These are phyloP conservation scores for Verticillium longisporum DNA, from an alignment of 2,329 filamentous ascomycete species.

Conservation along the genomic window DNA sequence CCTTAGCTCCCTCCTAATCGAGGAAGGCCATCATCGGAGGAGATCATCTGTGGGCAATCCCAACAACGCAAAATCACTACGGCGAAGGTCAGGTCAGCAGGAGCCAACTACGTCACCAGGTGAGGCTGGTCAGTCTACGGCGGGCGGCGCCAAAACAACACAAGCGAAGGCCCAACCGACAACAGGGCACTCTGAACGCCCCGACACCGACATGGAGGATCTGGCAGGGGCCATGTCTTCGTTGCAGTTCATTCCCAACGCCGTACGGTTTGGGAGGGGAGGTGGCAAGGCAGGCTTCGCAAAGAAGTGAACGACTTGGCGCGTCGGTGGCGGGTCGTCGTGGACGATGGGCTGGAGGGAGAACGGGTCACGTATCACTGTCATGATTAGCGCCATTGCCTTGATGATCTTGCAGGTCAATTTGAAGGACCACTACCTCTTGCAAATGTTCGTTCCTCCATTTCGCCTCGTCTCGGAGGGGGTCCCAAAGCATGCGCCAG, in stretches of 20 bases:
- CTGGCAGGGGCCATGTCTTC: constrained; percentile 64
- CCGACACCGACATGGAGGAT: constrained; percentile 52
- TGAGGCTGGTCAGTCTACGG: neutral
- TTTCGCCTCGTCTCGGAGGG: neutral
- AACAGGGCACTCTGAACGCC: constrained; percentile 10
- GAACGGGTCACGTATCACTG: constrained; percentile 4
- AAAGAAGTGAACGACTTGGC: constrained; percentile 28
- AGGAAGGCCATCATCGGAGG: constrained; percentile 41
- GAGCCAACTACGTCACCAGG: constrained; percentile 11
- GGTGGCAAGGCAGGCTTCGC: constrained; percentile 46
- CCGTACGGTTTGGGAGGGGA: constrained; percentile 58
- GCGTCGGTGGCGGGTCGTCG: constrained; percentile 9
- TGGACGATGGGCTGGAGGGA: neutral
- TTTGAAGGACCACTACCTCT: constrained; percentile 28
- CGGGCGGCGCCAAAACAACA: neutral
- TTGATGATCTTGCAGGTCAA: constrained; percentile 23
- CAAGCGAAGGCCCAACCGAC: neutral
- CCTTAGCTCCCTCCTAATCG: constrained; percentile 68
- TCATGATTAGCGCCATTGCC: constrained; percentile 11
- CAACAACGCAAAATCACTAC: constrained; percentile 23
- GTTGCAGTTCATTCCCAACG: constrained; percentile 63
- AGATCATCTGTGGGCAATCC: constrained; percentile 35
- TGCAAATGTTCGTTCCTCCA: constrained; percentile 7
- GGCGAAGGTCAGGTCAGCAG: constrained; percentile 24
- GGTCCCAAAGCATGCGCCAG: constrained; percentile 3